Base-by-base conservation (phyloP, 1,284 basidiomycete species). In the Apiotrichum akiyoshidainum region DNA sequence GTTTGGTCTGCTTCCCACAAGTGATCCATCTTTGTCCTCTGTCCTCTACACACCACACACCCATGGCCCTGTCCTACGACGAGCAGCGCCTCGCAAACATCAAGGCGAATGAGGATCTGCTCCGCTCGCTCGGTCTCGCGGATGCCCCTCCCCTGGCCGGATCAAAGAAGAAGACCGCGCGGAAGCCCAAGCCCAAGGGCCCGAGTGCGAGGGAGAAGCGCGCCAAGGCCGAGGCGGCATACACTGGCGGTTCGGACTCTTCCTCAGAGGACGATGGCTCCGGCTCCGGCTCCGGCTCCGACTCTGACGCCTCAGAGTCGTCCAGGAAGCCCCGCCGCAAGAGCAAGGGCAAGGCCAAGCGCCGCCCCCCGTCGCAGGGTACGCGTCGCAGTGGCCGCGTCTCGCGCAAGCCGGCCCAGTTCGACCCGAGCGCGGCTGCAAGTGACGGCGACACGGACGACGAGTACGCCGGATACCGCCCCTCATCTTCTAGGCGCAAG, bases 61-160 rank as follows among this genome's bases (percentile, higher is more conserved):
- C 46, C 22, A 51, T 53, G 44, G 33, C 44, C 8, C 47, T 61
- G 2, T 50, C 49, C 13, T 67, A 67, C 55, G 65, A 67, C 41
- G 57, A 65, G 40, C 63, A 67, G 55, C 58, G 65, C 0, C 46
- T 64, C 1, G 63, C 67, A 56, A 72, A 71, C 49, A 74, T 74
- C 48, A 59, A 53, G 31, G 71, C 69, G 49, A 74, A 74, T 52
- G 64, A 69, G 55, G 68, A 63, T 1, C 58, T 74, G 8, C 65
- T 74, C 14, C 57, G 65, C 13, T 69, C 66, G 1, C 66, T 74
- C 12, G 72, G 72, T 22, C 63, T 73, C 8, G 46, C 44, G 42
- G 46, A 44, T 19, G 31, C 41, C 3, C 39, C 35, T 5, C 44
- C 49, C 12, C 17, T 21, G 42, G 40, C 37, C 2, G 17, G 9